Percentiles rank a stretch among this genome's conserved stretches.
These are phyloP conservation scores for Aegilops bicornis DNA, from an alignment of 176 grass and related monocot species.

Conservation along the genomic window DNA sequence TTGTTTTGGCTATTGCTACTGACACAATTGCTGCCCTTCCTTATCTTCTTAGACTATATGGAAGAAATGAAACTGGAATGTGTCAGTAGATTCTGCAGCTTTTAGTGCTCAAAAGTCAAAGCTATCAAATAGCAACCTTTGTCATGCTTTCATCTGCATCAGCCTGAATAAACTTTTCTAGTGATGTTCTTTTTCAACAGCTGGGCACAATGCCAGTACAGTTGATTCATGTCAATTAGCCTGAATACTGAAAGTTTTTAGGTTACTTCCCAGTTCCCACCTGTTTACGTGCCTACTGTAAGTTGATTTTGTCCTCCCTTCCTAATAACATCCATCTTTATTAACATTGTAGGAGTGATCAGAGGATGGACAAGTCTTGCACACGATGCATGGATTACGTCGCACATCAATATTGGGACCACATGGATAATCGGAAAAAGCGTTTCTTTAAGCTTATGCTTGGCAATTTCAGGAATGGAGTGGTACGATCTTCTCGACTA, in stretches of 20 bases:
- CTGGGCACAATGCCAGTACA: neutral
- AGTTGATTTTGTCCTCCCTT: neutral
- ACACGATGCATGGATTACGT: conserved; percentile 15
- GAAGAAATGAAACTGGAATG: neutral
- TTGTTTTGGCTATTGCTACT: neutral
- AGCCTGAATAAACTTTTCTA: neutral
- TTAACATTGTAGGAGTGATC: neutral
- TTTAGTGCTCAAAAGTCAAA: conserved; percentile 7
- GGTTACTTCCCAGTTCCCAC: neutral
- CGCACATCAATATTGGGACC: conserved; percentile 31
- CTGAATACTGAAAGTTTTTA: neutral
- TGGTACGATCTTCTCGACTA: conserved; percentile 29
- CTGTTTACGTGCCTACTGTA: neutral
- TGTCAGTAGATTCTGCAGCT: conserved; percentile 32
- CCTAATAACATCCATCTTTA: neutral
- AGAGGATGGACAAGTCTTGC: neutral
- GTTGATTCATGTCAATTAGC: neutral
- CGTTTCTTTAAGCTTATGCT: conserved; percentile 41
- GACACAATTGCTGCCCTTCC: neutral
- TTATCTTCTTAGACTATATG: neutral
- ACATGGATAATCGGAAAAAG: conserved; percentile 17
- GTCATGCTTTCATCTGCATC: neutral
- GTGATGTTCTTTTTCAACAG: neutral
- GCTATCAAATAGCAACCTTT: neutral
- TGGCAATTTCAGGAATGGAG: conserved; percentile 19